Percentiles rank a stretch among this genome's conserved stretches.
These are phyloP conservation scores for Passalora sequoiae DNA, from an alignment of 2,329 filamentous ascomycete genomes.

Conservation along the genomic window DNA sequence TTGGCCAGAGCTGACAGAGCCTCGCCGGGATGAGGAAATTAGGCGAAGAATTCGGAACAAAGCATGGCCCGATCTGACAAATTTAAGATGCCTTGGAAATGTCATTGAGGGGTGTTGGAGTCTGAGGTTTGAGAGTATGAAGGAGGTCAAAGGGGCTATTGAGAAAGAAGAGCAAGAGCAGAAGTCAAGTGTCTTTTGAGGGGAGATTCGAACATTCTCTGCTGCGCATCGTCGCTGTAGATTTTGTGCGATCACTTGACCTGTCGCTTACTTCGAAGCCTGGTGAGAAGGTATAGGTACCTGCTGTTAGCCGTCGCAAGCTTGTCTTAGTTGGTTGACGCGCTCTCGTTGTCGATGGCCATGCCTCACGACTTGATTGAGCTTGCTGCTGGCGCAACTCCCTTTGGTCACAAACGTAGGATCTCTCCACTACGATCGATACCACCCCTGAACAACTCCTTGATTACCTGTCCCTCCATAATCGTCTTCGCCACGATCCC, in stretches of 20 bases:
- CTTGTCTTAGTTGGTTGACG: background rate
- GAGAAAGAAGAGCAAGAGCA: background rate
- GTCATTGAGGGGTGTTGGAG: background rate
- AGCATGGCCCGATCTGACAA: background rate
- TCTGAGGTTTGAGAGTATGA: background rate
- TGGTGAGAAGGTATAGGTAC: no score
- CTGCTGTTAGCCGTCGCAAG: no score
- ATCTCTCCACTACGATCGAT: conserved; percentile 41
- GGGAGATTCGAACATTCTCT: no score
- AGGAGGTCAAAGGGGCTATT: background rate
- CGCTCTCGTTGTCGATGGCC: background rate
- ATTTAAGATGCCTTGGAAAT: background rate
- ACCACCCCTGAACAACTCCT: conserved; percentile 67
- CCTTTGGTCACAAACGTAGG: conserved; percentile 24
- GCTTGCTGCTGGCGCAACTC: background rate
- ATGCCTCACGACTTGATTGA: no score
- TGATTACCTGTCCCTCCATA: conserved; percentile 60
- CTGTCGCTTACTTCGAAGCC: no score
- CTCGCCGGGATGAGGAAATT: background rate
- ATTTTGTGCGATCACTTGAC: no score
- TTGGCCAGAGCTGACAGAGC: conserved; percentile 3
- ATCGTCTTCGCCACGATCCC: conserved; percentile 70
- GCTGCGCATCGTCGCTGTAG: no score
- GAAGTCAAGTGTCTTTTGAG: background rate
- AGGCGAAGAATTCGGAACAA: background rate